Evolutionary conservation across 2,329 filamentous ascomycete species (phyloP).

Genomic region (Metarhizium brunneum): DNA sequence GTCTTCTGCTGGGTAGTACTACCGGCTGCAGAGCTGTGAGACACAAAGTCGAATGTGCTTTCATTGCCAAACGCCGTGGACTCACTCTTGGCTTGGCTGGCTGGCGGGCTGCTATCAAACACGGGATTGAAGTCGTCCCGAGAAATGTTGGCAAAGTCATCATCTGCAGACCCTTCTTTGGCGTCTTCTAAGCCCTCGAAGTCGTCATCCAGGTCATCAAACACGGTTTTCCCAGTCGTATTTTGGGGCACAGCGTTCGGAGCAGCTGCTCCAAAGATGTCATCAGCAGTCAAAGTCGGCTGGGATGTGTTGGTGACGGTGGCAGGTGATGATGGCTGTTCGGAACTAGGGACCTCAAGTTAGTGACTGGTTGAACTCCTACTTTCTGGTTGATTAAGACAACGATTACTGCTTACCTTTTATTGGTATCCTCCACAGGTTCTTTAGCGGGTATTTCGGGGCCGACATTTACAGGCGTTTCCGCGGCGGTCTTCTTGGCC

Average conservation of each 20-base stretch:
- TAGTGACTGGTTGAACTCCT: background rate
- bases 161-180: conserved; percentile 69
- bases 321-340: conserved; percentile 22
- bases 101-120: conserved; percentile 61
- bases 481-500: background rate
- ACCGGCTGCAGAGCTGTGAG: conserved; percentile 22
- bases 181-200: conserved; percentile 80
- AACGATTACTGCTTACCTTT: conserved; percentile 15
- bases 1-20: conserved; percentile 28
- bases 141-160: conserved; percentile 69
- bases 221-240: conserved; percentile 39
- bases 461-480: background rate
- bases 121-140: conserved; percentile 73
- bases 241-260: conserved; percentile 18
- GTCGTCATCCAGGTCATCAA: conserved; percentile 70
- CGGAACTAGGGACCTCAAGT: conserved; percentile 11
- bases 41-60: conserved; percentile 51
- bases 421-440: conserved; percentile 12
- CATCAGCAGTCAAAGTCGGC: conserved; percentile 26
- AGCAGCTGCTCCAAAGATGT: conserved; percentile 31
- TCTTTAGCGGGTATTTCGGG: conserved; percentile 18
- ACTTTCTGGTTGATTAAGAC: too few species aligned
- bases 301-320: conserved; percentile 19
- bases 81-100: conserved; percentile 45
- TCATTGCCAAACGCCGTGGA: conserved; percentile 42